phyloP scores from a whole-genome alignment of 768 basidiomycete genomes.

The Termitomyces bulborhizus region DNA sequence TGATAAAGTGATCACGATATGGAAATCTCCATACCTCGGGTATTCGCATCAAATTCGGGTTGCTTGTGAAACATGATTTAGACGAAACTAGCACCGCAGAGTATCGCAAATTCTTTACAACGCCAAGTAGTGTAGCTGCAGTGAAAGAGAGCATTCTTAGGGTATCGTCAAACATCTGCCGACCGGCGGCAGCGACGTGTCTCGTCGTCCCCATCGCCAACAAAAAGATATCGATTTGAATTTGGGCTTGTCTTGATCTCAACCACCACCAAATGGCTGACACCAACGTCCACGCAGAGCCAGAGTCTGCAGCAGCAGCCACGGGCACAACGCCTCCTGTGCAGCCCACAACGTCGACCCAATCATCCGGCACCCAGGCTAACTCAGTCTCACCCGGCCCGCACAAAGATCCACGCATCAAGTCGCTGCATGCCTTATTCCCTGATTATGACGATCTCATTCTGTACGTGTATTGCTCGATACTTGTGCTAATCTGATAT shows the following conservation, averaged over 20 bases:
- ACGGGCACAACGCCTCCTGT: not conserved
- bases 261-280: constrained; percentile 11
- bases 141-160: no score
- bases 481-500: not conserved
- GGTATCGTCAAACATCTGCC: no score
- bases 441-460: constrained; percentile 75
- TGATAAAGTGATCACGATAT: no score
- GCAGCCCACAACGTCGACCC: not conserved
- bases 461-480: constrained; percentile 38
- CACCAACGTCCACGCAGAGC: constrained; percentile 5
- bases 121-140: no score
- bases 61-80: not conserved
- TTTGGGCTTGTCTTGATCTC: not conserved
- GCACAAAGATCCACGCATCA: constrained; percentile 40
- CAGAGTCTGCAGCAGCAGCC: not conserved
- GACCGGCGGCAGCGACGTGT: no score
- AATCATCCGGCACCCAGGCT: not conserved
- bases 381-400: not conserved
- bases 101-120: no score
- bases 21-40: no score
- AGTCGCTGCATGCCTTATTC: constrained; percentile 61
- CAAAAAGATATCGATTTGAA: no score
- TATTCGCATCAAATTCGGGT: not conserved
- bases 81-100: no score
- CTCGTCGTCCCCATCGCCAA: no score